Evolutionary conservation across 768 basidiomycete genomes (phyloP), one percentile per base, ranked within the genome.

Genomic region (Erythrobasidium yunnanense): DNA sequence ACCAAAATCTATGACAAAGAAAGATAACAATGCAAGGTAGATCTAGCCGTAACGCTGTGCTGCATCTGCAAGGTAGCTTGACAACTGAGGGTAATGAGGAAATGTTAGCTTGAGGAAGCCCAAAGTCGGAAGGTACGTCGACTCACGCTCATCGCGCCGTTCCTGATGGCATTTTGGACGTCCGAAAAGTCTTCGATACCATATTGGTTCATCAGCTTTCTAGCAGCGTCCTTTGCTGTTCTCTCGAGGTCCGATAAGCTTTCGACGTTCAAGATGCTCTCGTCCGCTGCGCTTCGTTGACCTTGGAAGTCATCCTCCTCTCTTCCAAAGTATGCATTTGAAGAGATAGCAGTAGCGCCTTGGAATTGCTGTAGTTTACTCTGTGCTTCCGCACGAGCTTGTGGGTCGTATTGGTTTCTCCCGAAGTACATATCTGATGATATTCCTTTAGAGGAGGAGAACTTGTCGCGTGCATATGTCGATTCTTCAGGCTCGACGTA

Each of bases 381-480:
- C 73, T 89, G 87, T 4, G 91, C 91, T 77, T 96, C 90, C 50
- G 80, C 77, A 45, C 82, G 72, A 2, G 83, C 80, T 35, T 75
- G 72, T 1, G 88, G 83, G 74, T 97, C 92, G 77, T 95, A 96
- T 22, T 84, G 76, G 53, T 87, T 87, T 45, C 93, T 83, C 23
- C 86, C 90, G 75, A 97, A 97, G 80, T 86, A 96, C 88, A 91
- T 90, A 74, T 97, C 95, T 2, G 90, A 93, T 4, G 92, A 96
- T 75, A 99, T 99, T 58, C 83, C 90, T 77, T 96, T 99, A 75
- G 97, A 95, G 66, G 73, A 76, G 1, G 90, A 88, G 75, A 97
- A 99, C 72, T 88, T 89, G 6, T 92, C 87, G 65, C 91, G 84
- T 0, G 95, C 93, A 18, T 82, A 83, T 3, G 84, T 90, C 0